phyloP scores from a whole-genome alignment of 169 alveolate genomes.

The Theileria orientalis region DNA sequence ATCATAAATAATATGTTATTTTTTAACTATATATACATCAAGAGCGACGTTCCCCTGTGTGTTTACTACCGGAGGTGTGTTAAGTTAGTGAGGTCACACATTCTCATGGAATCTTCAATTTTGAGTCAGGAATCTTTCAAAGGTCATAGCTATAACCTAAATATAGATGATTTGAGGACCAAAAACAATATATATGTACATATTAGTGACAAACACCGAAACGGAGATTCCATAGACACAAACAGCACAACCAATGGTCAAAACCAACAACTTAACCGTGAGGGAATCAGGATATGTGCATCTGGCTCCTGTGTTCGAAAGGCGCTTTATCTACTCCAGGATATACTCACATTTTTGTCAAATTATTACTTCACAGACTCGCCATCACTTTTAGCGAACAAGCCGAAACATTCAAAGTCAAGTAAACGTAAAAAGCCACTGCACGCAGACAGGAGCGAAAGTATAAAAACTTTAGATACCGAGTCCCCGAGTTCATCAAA shows the following conservation, averaged over 20 bases:
- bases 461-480: neutral
- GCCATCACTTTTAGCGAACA: neutral
- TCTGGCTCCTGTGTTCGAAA: constrained; percentile 51
- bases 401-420: neutral
- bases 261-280: neutral
- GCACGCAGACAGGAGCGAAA: neutral
- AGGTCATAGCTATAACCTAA: constrained; percentile 10
- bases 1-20: too few species aligned
- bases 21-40: constrained; percentile 58
- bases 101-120: constrained; percentile 18
- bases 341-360: neutral
- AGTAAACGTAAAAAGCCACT: constrained; percentile 15
- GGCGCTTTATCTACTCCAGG: constrained; percentile 40
- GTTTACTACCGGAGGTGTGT: constrained; percentile 53
- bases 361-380: neutral
- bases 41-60: constrained; percentile 44
- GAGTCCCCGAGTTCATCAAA: neutral
- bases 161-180: constrained; percentile 27
- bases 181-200: constrained; percentile 23
- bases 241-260: constrained; percentile 8
- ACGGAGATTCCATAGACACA: too few species aligned
- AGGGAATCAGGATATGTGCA: constrained; percentile 23
- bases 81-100: constrained; percentile 44
- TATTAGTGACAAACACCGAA: too few species aligned
- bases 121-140: constrained; percentile 9